Evolutionary conservation across 106 monocot genomes (phyloP).

Genomic region (Hemerocallis citrina): DNA sequence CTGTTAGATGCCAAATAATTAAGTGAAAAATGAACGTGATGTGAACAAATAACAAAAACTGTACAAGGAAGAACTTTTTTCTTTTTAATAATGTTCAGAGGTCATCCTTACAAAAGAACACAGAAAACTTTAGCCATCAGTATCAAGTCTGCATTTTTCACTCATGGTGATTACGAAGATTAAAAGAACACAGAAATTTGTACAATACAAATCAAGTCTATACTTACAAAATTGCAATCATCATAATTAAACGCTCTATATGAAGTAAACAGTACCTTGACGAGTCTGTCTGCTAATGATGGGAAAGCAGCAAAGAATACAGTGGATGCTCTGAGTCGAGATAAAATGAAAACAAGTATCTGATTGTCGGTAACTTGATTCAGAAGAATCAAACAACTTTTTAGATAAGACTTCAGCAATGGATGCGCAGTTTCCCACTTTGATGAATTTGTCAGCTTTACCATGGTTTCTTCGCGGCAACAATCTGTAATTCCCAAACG

Average conservation of each 20-base stretch:
- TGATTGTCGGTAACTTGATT: constrained; percentile 68
- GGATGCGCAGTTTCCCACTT: constrained; percentile 47
- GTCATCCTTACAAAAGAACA: no score
- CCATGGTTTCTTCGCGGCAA: constrained; percentile 24
- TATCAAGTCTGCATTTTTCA: no score
- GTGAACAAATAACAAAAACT: no score
- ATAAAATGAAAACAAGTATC: constrained; percentile 49
- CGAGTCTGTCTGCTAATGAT: constrained; percentile 40
- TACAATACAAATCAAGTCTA: no score
- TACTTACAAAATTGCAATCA: not conserved
- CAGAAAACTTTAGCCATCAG: no score
- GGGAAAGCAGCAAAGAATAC: constrained; percentile 68
- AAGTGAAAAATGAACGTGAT: no score
- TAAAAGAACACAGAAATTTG: no score
- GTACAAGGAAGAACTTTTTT: no score
- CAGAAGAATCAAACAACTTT: constrained; percentile 57
- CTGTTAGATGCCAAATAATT: no score
- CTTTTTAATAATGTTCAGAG: no score
- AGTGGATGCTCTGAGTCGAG: constrained; percentile 48
- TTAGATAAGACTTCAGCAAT: constrained; percentile 71
- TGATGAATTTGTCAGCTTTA: constrained; percentile 37
- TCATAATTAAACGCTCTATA: not conserved
- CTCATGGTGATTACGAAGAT: no score
- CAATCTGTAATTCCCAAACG: constrained; percentile 40
- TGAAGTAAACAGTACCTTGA: constrained; percentile 49